Evolutionary conservation across 2,329 filamentous ascomycete species (phyloP).

Genomic region (Arthrobotrys conoides): DNA sequence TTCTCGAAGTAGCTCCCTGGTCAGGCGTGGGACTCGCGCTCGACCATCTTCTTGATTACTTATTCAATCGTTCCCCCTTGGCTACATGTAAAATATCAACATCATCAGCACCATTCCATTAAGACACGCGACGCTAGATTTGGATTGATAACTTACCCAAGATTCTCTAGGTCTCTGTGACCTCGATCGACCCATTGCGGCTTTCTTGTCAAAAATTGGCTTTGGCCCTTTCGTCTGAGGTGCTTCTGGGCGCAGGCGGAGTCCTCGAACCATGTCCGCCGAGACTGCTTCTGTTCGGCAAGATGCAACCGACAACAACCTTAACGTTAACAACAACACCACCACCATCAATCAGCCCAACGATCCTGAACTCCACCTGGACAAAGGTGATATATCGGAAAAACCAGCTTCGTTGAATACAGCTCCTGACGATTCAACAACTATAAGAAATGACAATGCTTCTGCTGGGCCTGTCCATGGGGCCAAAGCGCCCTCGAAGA

Average conservation of each 20-base stretch:
- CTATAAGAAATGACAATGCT: not conserved
- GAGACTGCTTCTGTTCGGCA: slow-evolving; percentile 24
- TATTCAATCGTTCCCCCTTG: slow-evolving; percentile 3
- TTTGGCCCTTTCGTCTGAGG: not conserved
- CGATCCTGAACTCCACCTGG: not conserved
- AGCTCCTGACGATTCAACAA: slow-evolving; percentile 3
- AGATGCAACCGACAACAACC: not conserved
- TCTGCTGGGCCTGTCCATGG: not conserved
- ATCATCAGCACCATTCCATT: slow-evolving; percentile 16
- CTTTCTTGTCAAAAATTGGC: slow-evolving; percentile 28
- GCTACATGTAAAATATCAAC: not conserved
- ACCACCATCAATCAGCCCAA: slow-evolving; percentile 11
- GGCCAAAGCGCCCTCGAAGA: slow-evolving; percentile 5
- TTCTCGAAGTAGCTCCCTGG: slow-evolving; percentile 15
- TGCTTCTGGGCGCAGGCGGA: not conserved
- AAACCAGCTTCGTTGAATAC: slow-evolving; percentile 23
- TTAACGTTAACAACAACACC: slow-evolving; percentile 19
- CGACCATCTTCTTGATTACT: slow-evolving; percentile 5
- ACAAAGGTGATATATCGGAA: slow-evolving; percentile 1
- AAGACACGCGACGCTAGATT: not conserved
- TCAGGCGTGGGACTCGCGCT: slow-evolving; percentile 8
- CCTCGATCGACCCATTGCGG: not conserved
- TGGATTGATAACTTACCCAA: not conserved
- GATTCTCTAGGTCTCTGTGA: not conserved
- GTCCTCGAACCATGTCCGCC: slow-evolving; percentile 39